Evolutionary conservation across 495 filamentous ascomycete species (phyloP).

Genomic region (Terfezia claveryi): DNA sequence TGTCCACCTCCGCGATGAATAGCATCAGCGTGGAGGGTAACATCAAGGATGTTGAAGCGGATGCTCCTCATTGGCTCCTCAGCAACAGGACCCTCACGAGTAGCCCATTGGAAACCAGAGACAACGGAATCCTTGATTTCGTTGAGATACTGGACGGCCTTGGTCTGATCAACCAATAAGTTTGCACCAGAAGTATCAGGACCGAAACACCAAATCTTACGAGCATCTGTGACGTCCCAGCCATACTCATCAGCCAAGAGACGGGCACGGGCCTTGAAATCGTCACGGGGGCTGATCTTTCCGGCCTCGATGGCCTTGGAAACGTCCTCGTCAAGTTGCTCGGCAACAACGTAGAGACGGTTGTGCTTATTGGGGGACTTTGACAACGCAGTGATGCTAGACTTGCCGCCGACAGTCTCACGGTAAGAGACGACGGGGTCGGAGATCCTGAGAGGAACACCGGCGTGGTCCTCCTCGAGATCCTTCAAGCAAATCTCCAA

Average conservation of each 20-base stretch:
- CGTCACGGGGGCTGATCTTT: slow-evolving; percentile 86
- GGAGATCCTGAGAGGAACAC: slow-evolving; percentile 87
- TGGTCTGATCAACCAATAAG: slow-evolving; percentile 96
- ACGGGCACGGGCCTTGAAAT: slow-evolving; percentile 98
- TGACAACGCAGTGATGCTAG: slow-evolving; percentile 88
- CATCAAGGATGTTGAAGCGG: slow-evolving; percentile 98
- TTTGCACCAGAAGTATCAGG: slow-evolving; percentile 96
- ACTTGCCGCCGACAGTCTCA: slow-evolving; percentile 66
- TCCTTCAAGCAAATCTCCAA: slow-evolving; percentile 99
- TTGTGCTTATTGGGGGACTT: slow-evolving; percentile 99
- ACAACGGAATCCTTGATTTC: slow-evolving; percentile 99
- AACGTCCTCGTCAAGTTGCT: slow-evolving; percentile 80
- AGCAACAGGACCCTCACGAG: slow-evolving; percentile 86
- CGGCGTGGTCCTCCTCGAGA: slow-evolving; percentile 98
- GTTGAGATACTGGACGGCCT: slow-evolving; percentile 98
- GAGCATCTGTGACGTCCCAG: slow-evolving; percentile 99
- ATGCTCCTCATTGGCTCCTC: slow-evolving; percentile 95
- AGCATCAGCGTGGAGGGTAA: slow-evolving; percentile 97
- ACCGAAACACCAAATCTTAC: slow-evolving; percentile 99
- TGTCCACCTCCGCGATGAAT: slow-evolving; percentile 99
- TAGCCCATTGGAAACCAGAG: slow-evolving; percentile 99
- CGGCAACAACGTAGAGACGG: slow-evolving; percentile 83
- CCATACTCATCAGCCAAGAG: slow-evolving; percentile 88
- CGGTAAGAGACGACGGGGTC: slow-evolving; percentile 96
- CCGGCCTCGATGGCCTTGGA: slow-evolving; percentile 73